Base-by-base conservation (phyloP, 371 early-diverging fungal genomes). In the Mucor mucedo region DNA sequence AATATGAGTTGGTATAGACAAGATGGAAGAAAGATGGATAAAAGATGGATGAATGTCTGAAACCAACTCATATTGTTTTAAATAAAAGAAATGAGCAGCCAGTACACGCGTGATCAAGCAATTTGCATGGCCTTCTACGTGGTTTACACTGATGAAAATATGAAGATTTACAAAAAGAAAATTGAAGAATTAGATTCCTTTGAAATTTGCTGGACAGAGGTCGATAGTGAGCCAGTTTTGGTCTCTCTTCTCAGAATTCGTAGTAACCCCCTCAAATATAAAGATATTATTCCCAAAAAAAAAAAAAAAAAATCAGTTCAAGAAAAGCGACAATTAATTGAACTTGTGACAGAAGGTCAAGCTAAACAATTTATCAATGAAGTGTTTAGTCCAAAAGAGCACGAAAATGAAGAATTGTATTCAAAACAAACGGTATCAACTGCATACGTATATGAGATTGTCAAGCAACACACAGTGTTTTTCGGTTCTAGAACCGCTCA, bases 191-290 rank as follows among this genome's bases (percentile, higher is more conserved):
- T 55, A 29, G 52, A 52, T 38, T 5, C 41, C n/a, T 39, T 42
- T 60, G 60, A 66, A 30, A 35, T 60, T 44, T 66, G 60, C 5
- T 58, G 56, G 50, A 58, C 28, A 16, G 39, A 30, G n/a, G 39
- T 5, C 2, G 56, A 38, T 47, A 27, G 4, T 32, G 50, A 55
- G 41, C 53, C 61, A 8, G 28, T 53, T 41, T 16, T 53, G 3
- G 54, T 62, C 38, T 35, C 39, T 2, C 16, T 21, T 28, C 2
- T 10, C 29, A 48, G 58, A 58, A 35, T 48, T 11, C 27, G 58
- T 11, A 27, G 35, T n/a, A 38, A 58, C 21, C 58, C 58, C 2
- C 28, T 58, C 8, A 56, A 44, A 38, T 56, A 56, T 32, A 4
- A 0, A 38, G 32, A 56, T 44, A 38, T 2, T 14, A 42, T 21